A percentile compares a stretch with the other conserved stretches of the same genome.
Conservation (phyloP, 2,329 filamentous ascomycete genomes). For the Curvularia verruculosa region DNA sequence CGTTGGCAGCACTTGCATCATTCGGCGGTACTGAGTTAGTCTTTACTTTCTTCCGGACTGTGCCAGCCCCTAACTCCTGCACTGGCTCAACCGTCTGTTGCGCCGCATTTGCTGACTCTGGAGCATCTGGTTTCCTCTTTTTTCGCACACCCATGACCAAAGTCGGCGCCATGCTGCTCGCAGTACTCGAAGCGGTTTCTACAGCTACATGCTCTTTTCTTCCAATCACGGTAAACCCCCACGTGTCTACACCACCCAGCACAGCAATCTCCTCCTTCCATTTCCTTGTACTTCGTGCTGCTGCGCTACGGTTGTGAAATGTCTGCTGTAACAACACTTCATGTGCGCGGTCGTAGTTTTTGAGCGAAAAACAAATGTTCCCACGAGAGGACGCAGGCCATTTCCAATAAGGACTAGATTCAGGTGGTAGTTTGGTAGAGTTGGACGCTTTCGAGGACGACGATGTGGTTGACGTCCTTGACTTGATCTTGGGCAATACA, state of each 20-base stretch:
- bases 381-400: slow-evolving; percentile 70
- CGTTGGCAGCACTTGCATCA: slow-evolving; percentile 19
- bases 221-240: slow-evolving; percentile 40
- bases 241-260: slow-evolving; percentile 38
- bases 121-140: slow-evolving; percentile 42
- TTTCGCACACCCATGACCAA: slow-evolving; percentile 42
- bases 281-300: slow-evolving; percentile 67
- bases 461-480: slow-evolving; percentile 46
- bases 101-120: slow-evolving; percentile 8
- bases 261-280: slow-evolving; percentile 72
- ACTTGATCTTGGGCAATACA: slow-evolving; percentile 70
- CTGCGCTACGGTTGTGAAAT: slow-evolving; percentile 70
- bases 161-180: slow-evolving; percentile 23
- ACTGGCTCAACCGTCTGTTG: slow-evolving; percentile 13
- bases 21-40: slow-evolving; percentile 22
- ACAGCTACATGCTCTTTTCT: slow-evolving; percentile 24
- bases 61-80: slow-evolving; percentile 25
- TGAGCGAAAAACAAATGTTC: slow-evolving; percentile 66
- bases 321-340: slow-evolving; percentile 76
- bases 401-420: slow-evolving; percentile 65
- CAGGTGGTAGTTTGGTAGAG: slow-evolving; percentile 53
- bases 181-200: background rate
- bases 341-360: slow-evolving; percentile 69
- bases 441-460: slow-evolving; percentile 54
- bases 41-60: slow-evolving; percentile 46